Conservation (phyloP, 140 eudicot species). For the Cichorium intybus region DNA sequence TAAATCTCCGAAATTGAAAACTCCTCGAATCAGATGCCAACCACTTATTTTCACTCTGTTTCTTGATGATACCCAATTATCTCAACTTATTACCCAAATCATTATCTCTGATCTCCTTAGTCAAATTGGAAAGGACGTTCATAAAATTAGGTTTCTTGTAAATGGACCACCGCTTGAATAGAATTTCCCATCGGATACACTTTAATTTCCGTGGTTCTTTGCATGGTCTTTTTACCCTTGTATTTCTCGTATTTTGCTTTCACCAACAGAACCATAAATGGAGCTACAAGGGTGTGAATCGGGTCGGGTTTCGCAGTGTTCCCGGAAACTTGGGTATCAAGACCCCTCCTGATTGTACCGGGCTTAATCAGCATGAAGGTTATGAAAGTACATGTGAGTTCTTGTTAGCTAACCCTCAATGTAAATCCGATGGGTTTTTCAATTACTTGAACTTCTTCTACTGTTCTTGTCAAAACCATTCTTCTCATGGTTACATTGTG, state of each 20-base stretch:
- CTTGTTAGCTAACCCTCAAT: conserved; percentile 56
- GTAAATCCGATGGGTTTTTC: conserved; percentile 60
- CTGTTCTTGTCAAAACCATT: conserved; percentile 52
- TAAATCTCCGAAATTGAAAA: neutral
- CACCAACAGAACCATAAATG: neutral
- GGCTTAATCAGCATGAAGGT: conserved; percentile 48
- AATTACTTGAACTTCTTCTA: conserved; percentile 62
- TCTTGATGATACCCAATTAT: conserved; percentile 11
- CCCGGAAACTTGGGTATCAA: conserved; percentile 15
- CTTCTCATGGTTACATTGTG: conserved; percentile 44
- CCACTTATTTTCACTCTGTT: neutral
- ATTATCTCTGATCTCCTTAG: neutral
- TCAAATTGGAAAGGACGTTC: neutral
- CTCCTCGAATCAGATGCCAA: conserved; percentile 4
- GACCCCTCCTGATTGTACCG: conserved; percentile 43
- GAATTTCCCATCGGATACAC: neutral
- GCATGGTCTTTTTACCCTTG: conserved; percentile 21
- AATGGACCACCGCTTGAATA: conserved; percentile 11
- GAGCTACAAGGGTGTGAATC: neutral
- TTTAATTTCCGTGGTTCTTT: conserved; percentile 11
- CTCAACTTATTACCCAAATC: neutral
- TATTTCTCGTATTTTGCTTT: conserved; percentile 25
- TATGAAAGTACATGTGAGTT: conserved; percentile 52
- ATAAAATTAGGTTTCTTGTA: conserved; percentile 14
- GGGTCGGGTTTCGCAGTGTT: conserved; percentile 21